phyloP scores from a whole-genome alignment of 1,139 yeast species.

The Lipomyces yarrowii region DNA sequence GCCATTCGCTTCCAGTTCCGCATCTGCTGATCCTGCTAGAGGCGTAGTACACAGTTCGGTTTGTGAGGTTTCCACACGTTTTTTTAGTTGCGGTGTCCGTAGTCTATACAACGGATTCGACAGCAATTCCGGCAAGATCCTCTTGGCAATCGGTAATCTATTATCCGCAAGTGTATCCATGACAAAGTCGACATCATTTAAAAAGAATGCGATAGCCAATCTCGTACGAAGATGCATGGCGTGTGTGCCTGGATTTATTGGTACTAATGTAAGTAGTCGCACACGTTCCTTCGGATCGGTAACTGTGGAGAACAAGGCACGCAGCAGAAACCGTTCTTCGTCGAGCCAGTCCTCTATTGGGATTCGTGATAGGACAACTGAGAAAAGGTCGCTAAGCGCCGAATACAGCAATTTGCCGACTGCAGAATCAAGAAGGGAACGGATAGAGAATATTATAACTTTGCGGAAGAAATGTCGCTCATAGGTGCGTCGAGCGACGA shows the following conservation, averaged over 20 bases:
- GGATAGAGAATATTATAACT: constrained; percentile 7
- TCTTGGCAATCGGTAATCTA: constrained; percentile 24
- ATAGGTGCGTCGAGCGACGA: not conserved
- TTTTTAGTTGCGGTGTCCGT: not conserved
- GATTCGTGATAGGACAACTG: constrained; percentile 1
- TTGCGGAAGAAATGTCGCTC: constrained; percentile 4
- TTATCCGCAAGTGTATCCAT: constrained; percentile 2
- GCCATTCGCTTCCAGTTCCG: not conserved
- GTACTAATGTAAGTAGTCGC: constrained; percentile 10
- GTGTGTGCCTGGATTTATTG: constrained; percentile 17
- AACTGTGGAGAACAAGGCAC: constrained; percentile 8
- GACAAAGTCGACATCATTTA: constrained; percentile 12
- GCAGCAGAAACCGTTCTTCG: not conserved
- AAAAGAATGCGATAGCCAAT: constrained; percentile 22
- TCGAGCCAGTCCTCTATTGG: constrained; percentile 4
- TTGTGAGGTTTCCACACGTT: not conserved
- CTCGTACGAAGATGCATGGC: constrained; percentile 16
- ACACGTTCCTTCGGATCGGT: constrained; percentile 6
- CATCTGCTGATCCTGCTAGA: not conserved
- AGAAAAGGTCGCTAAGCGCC: constrained; percentile 1
- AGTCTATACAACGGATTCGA: constrained; percentile 19
- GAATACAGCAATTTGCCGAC: not conserved
- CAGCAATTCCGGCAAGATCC: constrained; percentile 21
- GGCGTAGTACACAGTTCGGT: not conserved
- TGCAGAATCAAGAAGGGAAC: constrained; percentile 15